Conservation (phyloP, 306 rosid genomes). For the Cicer pinnatifidum region DNA sequence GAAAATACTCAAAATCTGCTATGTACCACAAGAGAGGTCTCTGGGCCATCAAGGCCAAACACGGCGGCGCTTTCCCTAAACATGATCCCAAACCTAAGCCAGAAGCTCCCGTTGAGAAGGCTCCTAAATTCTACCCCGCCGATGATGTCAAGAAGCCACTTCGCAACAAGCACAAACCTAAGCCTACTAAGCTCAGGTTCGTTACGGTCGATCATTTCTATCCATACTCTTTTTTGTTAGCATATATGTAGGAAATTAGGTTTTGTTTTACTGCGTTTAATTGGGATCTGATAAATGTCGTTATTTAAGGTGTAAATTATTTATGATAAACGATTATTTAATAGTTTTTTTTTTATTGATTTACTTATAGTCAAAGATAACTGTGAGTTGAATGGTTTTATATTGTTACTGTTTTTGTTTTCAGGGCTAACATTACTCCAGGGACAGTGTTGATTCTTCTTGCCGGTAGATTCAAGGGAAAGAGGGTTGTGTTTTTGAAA, state of each 20-base stretch:
- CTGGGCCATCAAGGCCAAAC: slow-evolving; percentile 76
- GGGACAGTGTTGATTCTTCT: slow-evolving; percentile 70
- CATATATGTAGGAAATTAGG: not conserved
- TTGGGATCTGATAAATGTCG: not conserved
- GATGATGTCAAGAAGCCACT: slow-evolving; percentile 67
- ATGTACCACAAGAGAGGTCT: slow-evolving; percentile 78
- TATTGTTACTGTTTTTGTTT: not conserved
- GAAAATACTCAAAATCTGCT: slow-evolving; percentile 58
- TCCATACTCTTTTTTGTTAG: not conserved
- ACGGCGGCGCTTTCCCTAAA: slow-evolving; percentile 64
- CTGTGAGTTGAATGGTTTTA: not conserved
- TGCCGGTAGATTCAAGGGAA: slow-evolving; percentile 75
- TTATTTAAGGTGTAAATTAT: not conserved
- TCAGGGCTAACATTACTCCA: slow-evolving; percentile 65
- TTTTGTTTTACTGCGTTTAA: not conserved
- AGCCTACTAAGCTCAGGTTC: slow-evolving; percentile 63
- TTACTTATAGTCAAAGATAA: too few relatives aligned
- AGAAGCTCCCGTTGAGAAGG: slow-evolving; percentile 43
- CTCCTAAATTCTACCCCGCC: slow-evolving; percentile 66
- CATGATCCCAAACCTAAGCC: slow-evolving; percentile 59
- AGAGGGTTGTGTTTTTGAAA: slow-evolving; percentile 66
- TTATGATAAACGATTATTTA: not conserved
- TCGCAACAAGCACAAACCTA: slow-evolving; percentile 61
- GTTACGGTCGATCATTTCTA: not conserved
- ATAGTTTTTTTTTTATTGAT: too few relatives aligned